A percentile compares a stretch with the other conserved stretches of the same genome.
Evolutionary conservation across 2,329 filamentous ascomycete species (phyloP).

Genomic region (Pseudogymnoascus sp.): DNA sequence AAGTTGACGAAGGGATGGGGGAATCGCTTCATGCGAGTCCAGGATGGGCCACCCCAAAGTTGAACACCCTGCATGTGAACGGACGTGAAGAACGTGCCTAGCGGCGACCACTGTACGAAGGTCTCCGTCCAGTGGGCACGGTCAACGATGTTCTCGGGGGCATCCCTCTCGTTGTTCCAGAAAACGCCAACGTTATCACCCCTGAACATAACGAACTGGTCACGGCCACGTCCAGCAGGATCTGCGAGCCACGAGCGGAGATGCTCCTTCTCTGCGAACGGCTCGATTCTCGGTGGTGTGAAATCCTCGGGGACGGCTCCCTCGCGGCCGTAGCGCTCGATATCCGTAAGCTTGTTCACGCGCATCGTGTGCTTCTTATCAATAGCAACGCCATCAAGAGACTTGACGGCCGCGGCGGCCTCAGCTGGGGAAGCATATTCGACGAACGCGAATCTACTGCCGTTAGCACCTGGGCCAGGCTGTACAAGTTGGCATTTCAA

Average conservation of each 20-base stretch:
- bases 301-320: conserved; percentile 91
- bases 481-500: conserved; percentile 16
- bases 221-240: conserved; percentile 66
- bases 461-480: conserved; percentile 15
- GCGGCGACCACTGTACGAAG: conserved; percentile 95
- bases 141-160: conserved; percentile 81
- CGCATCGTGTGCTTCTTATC: conserved; percentile 94
- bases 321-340: conserved; percentile 91
- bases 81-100: conserved; percentile 87
- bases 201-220: conserved; percentile 93
- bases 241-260: conserved; percentile 89
- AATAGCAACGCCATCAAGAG: conserved; percentile 75
- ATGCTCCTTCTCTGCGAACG: conserved; percentile 88
- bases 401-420: conserved; percentile 79
- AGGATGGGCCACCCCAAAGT: conserved; percentile 86
- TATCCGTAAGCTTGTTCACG: conserved; percentile 97
- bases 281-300: conserved; percentile 67
- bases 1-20: conserved; percentile 93
- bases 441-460: conserved; percentile 80
- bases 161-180: conserved; percentile 96
- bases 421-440: conserved; percentile 89
- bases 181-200: conserved; percentile 87
- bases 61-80: conserved; percentile 95
- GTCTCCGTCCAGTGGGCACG: conserved; percentile 95
- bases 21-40: conserved; percentile 86